Evolutionary conservation across 2,329 filamentous ascomycete species (phyloP), one percentile per base, ranked within the genome.

Genomic region (Gyromitra esculenta): DNA sequence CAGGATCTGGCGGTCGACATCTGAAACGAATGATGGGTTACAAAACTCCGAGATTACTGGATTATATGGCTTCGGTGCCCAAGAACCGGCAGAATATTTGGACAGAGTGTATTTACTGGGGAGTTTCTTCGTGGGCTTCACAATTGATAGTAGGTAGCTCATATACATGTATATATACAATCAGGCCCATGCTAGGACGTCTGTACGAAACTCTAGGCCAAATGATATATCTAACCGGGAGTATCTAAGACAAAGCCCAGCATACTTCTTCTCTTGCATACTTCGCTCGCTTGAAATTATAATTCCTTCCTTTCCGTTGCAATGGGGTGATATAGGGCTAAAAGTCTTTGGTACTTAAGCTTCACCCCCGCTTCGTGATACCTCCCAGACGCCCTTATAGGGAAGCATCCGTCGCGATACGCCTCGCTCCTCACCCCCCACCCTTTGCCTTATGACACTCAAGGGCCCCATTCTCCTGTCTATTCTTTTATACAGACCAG

Each of bases 191-290:
- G 35, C 54, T 7, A 39, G 37, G 37, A 15, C 5, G 1, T 8
- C 3, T 35, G 35, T 18, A 37, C 18, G 21, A 9, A 59, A 57
- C 13, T 57, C 54, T 57, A 57, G 25, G 25, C 18, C 9, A 37
- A 43, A n/a, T 52, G 48, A 52, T 18, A 41, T 64, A 48, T n/a
- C 35, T 15, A 43, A 54, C 21, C 25, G 13, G 39, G 8, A 72
- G 31, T 43, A 50, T 31, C 25, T 7, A 35, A 35, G 45, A 15
- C 21, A 68, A 35, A 37, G 50, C 6, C 1, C 25, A 1, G 25
- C 25, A 31, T 31, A 3, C 25, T 31, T 11, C 41, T 45, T 15
- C 41, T 45, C 6, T 45, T 21, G 18, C 1, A 45, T 6, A 45
- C 41, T 45, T 45, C 41, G 15, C 4, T 7, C 41, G 8, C 6